Base-by-base conservation (phyloP, 495 filamentous ascomycete species). In the Eremomyces bilateralis region DNA sequence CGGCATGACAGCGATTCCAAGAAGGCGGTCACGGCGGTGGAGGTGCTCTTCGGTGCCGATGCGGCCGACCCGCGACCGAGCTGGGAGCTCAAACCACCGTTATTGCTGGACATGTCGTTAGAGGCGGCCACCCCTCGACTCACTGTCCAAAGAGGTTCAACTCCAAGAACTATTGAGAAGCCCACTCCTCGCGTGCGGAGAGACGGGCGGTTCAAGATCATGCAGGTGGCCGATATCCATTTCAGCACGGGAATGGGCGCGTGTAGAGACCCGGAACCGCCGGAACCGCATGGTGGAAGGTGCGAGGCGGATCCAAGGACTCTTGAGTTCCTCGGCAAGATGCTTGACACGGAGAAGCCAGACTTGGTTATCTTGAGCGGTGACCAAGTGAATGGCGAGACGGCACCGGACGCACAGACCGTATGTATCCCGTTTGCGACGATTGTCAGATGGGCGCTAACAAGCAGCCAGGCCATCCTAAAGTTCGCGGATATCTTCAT, bases 371-470 rank as follows among this genome's bases (percentile, higher is more conserved):
- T 97, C 15, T 60, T 95, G 24, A 82, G 72, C 36, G 88, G 88
- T 21, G 88, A 97, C 52, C 82, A 94, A 53, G 74, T 97, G 22
- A 94, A 95, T 42, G 88, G 88, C 24, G 88, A 91, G 29, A 83
- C 80, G 0, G 70, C 88, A 1, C 78, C 74, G 15, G 88, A 97
- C 63, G 71, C 73, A n/a, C 84, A 92, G 52, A 80, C 69, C 44
- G 67, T 67, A 52, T 43, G 59, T 20, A 20, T 1, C 24, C n/a
- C 10, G 6, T 15, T 17, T 3, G 15, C 27, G 4, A 10, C 24
- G 13, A 4, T 21, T 31, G n/a, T n/a, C n/a, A n/a, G n/a, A n/a
- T n/a, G n/a, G 24, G 37, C 44, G 28, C 37, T 29, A 29, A 31
- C 24, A 4, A 35, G 15, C 21, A n/a, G 20, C 1, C 27, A 73